Conservation (phyloP, 2,329 filamentous ascomycete genomes). For the Aspergillus puulaauensis region DNA sequence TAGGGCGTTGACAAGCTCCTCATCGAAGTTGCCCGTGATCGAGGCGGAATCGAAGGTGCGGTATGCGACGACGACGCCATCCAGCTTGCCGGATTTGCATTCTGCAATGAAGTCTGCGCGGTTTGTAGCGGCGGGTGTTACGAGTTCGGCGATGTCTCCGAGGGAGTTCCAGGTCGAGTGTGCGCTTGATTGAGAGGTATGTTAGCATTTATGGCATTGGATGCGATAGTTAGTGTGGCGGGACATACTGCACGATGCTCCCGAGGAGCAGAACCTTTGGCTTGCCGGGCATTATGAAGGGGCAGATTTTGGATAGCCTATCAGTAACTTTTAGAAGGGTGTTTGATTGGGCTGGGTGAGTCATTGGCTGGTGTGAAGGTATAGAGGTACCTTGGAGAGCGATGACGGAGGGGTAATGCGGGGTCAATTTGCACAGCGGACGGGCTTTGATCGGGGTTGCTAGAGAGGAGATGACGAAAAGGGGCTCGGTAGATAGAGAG, state of each 20-base stretch:
- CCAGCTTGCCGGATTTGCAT: constrained; percentile 63
- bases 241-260: constrained; percentile 61
- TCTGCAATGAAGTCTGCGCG: constrained; percentile 69
- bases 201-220: background rate
- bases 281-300: constrained; percentile 34
- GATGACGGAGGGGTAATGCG: background rate
- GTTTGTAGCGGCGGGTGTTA: constrained; percentile 61
- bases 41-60: constrained; percentile 66
- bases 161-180: constrained; percentile 65
- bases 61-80: constrained; percentile 65
- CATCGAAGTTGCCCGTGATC: constrained; percentile 69
- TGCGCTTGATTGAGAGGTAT: constrained; percentile 44
- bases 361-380: background rate
- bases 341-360: no score
- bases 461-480: background rate
- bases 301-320: background rate
- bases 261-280: constrained; percentile 65
- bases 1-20: constrained; percentile 61
- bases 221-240: background rate
- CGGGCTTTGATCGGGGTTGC: background rate
- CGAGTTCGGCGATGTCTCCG: constrained; percentile 61
- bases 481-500: background rate
- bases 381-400: background rate
- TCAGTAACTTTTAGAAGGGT: no score
- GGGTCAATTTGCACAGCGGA: background rate